Evolutionary conservation across 106 monocot species (phyloP).

Genomic region (Narthecium ossifragum): DNA sequence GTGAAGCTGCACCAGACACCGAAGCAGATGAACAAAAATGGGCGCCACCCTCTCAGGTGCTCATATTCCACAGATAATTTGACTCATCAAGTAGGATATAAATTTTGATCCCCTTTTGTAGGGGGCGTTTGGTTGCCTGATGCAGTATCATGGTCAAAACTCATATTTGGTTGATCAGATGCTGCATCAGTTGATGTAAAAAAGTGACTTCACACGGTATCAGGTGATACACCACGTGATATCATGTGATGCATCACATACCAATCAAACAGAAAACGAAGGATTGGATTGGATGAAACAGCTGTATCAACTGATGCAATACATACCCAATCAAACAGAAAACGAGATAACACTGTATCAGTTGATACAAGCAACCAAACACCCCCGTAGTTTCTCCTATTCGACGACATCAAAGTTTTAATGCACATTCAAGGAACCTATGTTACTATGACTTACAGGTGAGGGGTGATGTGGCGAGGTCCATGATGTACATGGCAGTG

Average conservation of each 20-base stretch:
- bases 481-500: constrained; percentile 84
- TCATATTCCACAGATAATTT: not conserved
- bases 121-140: too few relatives aligned
- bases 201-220: not conserved
- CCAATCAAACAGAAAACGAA: too few relatives aligned
- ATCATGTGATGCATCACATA: too few relatives aligned
- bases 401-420: not conserved
- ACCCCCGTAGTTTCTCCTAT: not conserved
- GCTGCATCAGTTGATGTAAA: not conserved
- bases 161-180: not conserved
- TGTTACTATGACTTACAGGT: constrained; percentile 30
- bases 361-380: not conserved
- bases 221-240: not conserved
- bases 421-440: not conserved
- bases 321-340: too few relatives aligned
- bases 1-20: constrained; percentile 73
- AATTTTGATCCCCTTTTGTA: too few relatives aligned
- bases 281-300: not conserved
- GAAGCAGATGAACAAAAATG: constrained; percentile 66
- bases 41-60: constrained; percentile 74
- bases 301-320: too few relatives aligned
- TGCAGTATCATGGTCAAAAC: not conserved
- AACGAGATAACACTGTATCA: not conserved
- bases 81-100: not conserved
- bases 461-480: constrained; percentile 77